phyloP scores from a whole-genome alignment of 805 yeast genomes.

The Starmerella vaccinii region DNA sequence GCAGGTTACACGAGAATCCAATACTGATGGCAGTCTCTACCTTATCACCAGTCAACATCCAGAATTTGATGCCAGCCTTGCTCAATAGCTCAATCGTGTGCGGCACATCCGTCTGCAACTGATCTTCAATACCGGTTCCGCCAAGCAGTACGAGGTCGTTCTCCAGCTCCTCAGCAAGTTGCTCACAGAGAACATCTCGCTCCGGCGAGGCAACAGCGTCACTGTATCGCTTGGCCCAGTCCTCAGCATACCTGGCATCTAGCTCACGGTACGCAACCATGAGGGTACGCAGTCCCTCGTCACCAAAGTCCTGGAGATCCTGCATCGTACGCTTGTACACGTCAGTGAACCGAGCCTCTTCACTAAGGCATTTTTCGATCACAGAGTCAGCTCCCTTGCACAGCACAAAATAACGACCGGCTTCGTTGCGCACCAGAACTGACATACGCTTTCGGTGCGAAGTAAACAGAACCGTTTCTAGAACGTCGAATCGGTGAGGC shows the following conservation, averaged over 20 bases:
- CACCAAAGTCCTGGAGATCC: conserved; percentile 59
- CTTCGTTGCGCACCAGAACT: conserved; percentile 45
- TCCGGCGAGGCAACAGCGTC: conserved; percentile 43
- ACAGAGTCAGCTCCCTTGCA: conserved; percentile 72
- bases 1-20: conserved; percentile 66
- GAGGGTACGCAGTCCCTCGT: conserved; percentile 68
- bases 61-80: conserved; percentile 65
- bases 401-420: conserved; percentile 37
- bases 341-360: conserved; percentile 29
- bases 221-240: conserved; percentile 48
- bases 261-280: conserved; percentile 56
- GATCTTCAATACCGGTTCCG: conserved; percentile 74
- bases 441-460: conserved; percentile 74
- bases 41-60: conserved; percentile 79
- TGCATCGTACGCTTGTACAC: conserved; percentile 43
- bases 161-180: conserved; percentile 52
- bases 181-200: conserved; percentile 49
- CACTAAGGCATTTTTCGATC: conserved; percentile 42
- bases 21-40: conserved; percentile 77
- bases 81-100: conserved; percentile 56
- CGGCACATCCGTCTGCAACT: conserved; percentile 70
- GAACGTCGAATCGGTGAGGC: conserved; percentile 38
- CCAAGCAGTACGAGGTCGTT: conserved; percentile 49
- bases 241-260: conserved; percentile 36
- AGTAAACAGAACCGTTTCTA: conserved; percentile 52